These are phyloP conservation scores for Aspergillus fijiensis DNA, from an alignment of 2,329 filamentous ascomycete genomes.

Conservation along the genomic window DNA sequence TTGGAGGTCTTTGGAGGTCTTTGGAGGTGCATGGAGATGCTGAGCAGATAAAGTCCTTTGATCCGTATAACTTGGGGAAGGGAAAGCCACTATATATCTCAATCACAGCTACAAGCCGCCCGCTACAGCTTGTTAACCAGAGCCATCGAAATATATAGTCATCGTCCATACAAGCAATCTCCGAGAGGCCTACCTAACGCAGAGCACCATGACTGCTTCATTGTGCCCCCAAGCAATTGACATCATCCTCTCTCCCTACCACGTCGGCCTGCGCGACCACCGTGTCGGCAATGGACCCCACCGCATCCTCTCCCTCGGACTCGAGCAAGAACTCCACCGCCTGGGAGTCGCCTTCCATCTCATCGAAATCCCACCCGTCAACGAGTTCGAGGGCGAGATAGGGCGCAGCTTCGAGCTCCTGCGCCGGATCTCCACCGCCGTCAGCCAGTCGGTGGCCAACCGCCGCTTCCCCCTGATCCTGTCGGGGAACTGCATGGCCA, in stretches of 20 bases:
- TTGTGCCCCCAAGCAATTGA: conserved; percentile 20
- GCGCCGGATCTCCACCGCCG: conserved; percentile 36
- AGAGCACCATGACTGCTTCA: no score
- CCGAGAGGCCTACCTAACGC: no score
- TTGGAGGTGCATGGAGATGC: no score
- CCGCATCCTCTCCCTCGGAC: conserved; percentile 30
- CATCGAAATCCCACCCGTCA: conserved; percentile 30
- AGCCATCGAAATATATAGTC: no score
- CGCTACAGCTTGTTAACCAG: no score
- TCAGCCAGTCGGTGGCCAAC: conserved; percentile 26
- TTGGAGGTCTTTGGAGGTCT: no score
- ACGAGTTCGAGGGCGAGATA: conserved; percentile 44
- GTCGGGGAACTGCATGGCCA: conserved; percentile 42
- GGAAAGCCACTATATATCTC: no score
- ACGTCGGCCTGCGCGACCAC: conserved; percentile 39
- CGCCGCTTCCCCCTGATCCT: conserved; percentile 42
- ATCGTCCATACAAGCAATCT: no score
- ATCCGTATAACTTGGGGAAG: no score
- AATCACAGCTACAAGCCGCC: no score
- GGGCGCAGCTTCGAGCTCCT: conserved; percentile 42
- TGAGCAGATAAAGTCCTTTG: no score
- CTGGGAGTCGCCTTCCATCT: conserved; percentile 26
- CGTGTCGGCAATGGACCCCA: conserved; percentile 42
- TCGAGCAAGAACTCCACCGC: conserved; percentile 28
- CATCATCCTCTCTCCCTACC: conserved; percentile 43